Conservation (phyloP, 192 early-diverging fungal genomes). For the Endogone sp. region DNA sequence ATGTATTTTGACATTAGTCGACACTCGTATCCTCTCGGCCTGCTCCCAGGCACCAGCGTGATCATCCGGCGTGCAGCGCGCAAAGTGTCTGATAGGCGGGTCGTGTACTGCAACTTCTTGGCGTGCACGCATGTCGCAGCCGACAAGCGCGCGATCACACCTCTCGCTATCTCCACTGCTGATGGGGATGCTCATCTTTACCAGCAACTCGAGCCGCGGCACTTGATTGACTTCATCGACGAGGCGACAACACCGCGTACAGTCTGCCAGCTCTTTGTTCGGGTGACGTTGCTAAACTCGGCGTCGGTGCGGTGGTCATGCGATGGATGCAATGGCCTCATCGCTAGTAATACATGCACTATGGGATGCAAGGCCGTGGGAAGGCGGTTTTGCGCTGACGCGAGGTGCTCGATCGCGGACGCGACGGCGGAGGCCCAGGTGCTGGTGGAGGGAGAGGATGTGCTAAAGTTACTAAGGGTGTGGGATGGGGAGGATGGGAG, state of each 20-base stretch:
- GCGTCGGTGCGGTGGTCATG: not conserved
- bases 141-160: not conserved
- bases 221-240: not conserved
- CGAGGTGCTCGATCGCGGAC: not conserved
- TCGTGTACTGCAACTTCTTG: not conserved
- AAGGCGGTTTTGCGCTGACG: not conserved
- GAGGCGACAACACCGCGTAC: not conserved
- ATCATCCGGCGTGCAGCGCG: slow-evolving; percentile 4
- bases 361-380: not conserved
- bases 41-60: slow-evolving; percentile 10
- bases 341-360: not conserved
- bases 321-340: not conserved
- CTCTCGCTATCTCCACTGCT: no score
- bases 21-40: slow-evolving; percentile 5
- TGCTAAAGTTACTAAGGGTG: not conserved
- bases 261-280: not conserved
- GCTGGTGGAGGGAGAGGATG: not conserved
- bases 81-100: not conserved
- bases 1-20: slow-evolving; percentile 11
- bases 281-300: not conserved
- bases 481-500: not conserved
- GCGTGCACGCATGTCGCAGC: not conserved
- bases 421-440: not conserved
- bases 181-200: not conserved
- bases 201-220: not conserved